Conservation (phyloP, 1,139 yeast species). For the Kodamaea sp. region DNA sequence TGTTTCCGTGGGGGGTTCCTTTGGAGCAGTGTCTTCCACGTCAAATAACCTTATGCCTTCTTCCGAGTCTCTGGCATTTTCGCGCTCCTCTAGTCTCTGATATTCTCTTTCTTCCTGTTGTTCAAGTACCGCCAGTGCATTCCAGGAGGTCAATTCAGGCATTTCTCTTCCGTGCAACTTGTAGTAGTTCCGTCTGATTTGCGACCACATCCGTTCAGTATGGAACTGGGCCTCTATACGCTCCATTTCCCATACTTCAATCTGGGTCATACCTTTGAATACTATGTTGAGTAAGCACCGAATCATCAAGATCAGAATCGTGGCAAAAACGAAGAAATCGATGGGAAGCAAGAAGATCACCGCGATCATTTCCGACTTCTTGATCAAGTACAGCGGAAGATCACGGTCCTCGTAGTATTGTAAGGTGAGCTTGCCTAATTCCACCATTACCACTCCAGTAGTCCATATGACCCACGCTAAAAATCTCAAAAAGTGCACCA, state of each 20-base stretch:
- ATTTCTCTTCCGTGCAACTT: constrained; percentile 43
- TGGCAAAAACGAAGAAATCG: constrained; percentile 56
- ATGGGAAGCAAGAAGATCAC: constrained; percentile 59
- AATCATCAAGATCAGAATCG: constrained; percentile 58
- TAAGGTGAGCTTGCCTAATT: constrained; percentile 42
- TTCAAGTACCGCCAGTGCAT: constrained; percentile 20
- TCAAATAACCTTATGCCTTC: constrained; percentile 4
- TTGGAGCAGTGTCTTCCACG: neutral
- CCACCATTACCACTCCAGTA: constrained; percentile 49
- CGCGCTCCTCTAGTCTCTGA: constrained; percentile 5
- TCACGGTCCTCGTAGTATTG: constrained; percentile 54
- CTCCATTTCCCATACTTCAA: constrained; percentile 91
- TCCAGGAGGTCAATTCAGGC: constrained; percentile 54
- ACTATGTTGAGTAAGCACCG: constrained; percentile 62
- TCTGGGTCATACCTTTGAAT: constrained; percentile 80
- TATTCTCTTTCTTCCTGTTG: constrained; percentile 15
- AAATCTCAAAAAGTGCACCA: constrained; percentile 84
- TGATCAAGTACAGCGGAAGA: constrained; percentile 60
- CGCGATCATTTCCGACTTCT: constrained; percentile 54
- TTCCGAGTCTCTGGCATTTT: constrained; percentile 8
- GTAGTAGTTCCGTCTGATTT: constrained; percentile 48
- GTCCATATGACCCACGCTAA: constrained; percentile 65
- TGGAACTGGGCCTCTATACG: constrained; percentile 68
- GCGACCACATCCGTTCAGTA: constrained; percentile 53
- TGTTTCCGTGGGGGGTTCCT: constrained; percentile 8